Percentiles rank a stretch among this genome's conserved stretches.
Conservation (phyloP, 1,139 yeast genomes). For the Debaryomyces sp. region DNA sequence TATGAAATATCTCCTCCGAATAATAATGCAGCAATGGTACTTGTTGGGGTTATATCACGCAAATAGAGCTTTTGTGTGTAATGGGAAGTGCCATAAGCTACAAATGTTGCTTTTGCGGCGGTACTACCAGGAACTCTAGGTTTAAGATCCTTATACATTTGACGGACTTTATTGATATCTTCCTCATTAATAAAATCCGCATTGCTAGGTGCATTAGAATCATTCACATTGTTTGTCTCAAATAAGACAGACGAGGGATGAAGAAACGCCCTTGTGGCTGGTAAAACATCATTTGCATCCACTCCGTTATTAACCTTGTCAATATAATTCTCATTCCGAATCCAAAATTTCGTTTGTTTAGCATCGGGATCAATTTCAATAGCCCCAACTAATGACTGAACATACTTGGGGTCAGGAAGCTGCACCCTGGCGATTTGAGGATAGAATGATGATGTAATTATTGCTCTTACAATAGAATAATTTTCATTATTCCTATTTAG, state of each 20-base stretch:
- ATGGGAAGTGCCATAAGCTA: constrained; percentile 57
- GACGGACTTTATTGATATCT: constrained; percentile 32
- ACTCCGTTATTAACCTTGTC: constrained; percentile 18
- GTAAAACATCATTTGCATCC: constrained; percentile 28
- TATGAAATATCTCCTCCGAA: constrained; percentile 80
- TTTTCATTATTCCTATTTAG: constrained; percentile 56
- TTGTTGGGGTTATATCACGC: constrained; percentile 78
- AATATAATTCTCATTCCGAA: constrained; percentile 55
- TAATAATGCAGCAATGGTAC: constrained; percentile 67
- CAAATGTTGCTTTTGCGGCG: constrained; percentile 49
- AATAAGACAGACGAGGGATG: constrained; percentile 84
- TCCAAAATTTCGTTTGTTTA: constrained; percentile 69
- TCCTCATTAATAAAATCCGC: constrained; percentile 40
- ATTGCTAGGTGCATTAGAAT: constrained; percentile 17
- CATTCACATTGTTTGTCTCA: constrained; percentile 30
- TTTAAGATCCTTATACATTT: constrained; percentile 33
- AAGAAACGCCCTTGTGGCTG: constrained; percentile 70
- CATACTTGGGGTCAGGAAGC: constrained; percentile 77
- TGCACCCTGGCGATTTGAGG: constrained; percentile 84
- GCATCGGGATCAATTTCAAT: constrained; percentile 86
- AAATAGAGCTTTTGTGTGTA: constrained; percentile 71
- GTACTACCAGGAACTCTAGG: constrained; percentile 31
- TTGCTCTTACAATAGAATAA: constrained; percentile 57
- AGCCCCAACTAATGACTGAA: constrained; percentile 74
- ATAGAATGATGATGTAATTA: constrained; percentile 77